Evolutionary conservation across 352 stramenopile genomes (phyloP).

Genomic region (Aphanomyces euteiches): DNA sequence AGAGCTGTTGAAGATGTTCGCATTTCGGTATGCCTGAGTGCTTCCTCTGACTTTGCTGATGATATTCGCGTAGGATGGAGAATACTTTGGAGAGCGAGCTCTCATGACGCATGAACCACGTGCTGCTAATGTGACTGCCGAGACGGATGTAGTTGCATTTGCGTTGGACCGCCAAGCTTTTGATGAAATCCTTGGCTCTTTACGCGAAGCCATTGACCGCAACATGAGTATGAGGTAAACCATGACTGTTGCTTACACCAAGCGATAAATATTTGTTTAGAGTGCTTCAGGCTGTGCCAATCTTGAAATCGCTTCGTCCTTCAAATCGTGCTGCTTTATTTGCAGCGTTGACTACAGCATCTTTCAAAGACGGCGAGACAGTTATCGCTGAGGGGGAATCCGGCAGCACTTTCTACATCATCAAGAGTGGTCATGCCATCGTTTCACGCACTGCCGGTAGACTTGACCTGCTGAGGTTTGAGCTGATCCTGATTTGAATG

Average conservation of each 20-base stretch:
- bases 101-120: slow-evolving; percentile 87
- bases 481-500: neutral
- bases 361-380: slow-evolving; percentile 52
- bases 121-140: slow-evolving; percentile 84
- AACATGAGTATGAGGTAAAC: slow-evolving; percentile 70
- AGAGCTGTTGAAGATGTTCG: slow-evolving; percentile 19
- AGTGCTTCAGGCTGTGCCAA: slow-evolving; percentile 64
- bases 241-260: neutral
- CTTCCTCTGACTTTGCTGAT: neutral
- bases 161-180: slow-evolving; percentile 92
- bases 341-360: slow-evolving; percentile 43
- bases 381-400: slow-evolving; percentile 67
- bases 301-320: slow-evolving; percentile 61
- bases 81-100: slow-evolving; percentile 93
- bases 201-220: slow-evolving; percentile 87
- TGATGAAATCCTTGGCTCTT: slow-evolving; percentile 86
- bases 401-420: slow-evolving; percentile 75
- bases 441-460: slow-evolving; percentile 45
- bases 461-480: no score
- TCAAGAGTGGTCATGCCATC: slow-evolving; percentile 62
- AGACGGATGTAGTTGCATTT: slow-evolving; percentile 64
- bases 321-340: slow-evolving; percentile 67
- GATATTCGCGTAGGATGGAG: slow-evolving; percentile 44
- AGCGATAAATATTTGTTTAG: slow-evolving; percentile 19
- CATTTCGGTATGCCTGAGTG: slow-evolving; percentile 19